Evolutionary conservation across 805 yeast species (phyloP), one percentile per base, ranked within the genome.

Genomic region (Candida khao-thaluensis): DNA sequence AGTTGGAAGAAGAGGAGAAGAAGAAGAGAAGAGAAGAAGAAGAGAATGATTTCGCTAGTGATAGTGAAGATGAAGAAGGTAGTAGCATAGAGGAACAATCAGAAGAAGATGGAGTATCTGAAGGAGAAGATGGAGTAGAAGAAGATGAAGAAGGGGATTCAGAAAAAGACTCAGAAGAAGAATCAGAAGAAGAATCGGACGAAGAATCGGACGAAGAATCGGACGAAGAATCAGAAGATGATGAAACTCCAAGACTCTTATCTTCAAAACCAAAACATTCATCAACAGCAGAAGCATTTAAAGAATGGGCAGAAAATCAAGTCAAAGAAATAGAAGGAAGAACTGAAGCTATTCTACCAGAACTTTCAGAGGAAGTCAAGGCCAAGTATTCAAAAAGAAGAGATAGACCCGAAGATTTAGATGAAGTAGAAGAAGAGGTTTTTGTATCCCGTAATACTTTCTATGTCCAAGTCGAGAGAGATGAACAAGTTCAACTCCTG

Each of bases 231-330:
- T 65, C 59, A 3, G 68, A 55, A 0, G 58, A 47, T 2, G 60
- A 54, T 3, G 68, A 56, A 5, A 47, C 47, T 10, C 69, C 72
- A 2, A 48, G 58, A 32, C 53, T 67, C 15, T 45, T 65, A n/a
- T 53, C 56, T 26, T 60, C 56, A 22, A 74, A 67, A 51, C 73
- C 73, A 28, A 63, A 66, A 25, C 81, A 71, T 45, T 66, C 74
- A 0, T 56, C 70, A 21, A 65, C 50, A 0, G 72, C 71, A 2
- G 45, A 63, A 31, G 75, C 79, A 12, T 93, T 93, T 69, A 86
- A 85, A 60, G 76, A 76, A 14, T 93, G 99, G 98, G 96, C 96
- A 0, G 85, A 82, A 48, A 62, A 72, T 24, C 85, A 85, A 52
- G 76, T 81, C 3, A 77, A 82, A 42, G 69, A 74, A 44, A 63